Conservation (phyloP, 208 protist genomes). For the Wallacemonas rigidus region DNA sequence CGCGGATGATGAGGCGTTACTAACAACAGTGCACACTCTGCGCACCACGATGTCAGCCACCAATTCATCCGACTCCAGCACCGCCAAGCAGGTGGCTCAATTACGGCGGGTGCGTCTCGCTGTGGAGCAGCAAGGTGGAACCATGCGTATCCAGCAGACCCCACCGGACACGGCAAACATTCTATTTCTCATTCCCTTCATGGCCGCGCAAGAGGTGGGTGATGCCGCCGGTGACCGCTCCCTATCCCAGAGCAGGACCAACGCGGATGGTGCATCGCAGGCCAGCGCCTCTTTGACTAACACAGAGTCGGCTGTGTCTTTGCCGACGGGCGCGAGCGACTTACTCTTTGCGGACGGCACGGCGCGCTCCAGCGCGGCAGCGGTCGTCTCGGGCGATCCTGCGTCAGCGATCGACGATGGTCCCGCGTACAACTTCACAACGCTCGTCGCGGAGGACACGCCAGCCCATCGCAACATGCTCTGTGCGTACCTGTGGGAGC, state of each 20-base stretch:
- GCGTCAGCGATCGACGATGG: constrained; percentile 13
- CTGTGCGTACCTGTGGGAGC: constrained; percentile 86
- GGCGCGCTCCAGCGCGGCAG: background rate
- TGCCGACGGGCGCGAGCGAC: constrained; percentile 16
- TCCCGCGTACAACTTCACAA: constrained; percentile 73
- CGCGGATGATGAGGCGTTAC: constrained; percentile 15
- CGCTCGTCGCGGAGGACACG: constrained; percentile 81
- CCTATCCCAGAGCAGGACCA: constrained; percentile 9
- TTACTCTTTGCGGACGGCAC: constrained; percentile 5
- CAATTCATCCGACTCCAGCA: background rate
- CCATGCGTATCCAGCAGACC: constrained; percentile 52
- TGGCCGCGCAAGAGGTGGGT: constrained; percentile 49
- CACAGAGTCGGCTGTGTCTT: constrained; percentile 12
- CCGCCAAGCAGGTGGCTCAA: constrained; percentile 18
- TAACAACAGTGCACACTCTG: constrained; percentile 3
- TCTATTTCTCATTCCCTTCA: constrained; percentile 75
- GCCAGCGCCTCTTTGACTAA: constrained; percentile 19
- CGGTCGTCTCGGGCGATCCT: background rate
- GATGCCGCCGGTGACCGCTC: constrained; percentile 38
- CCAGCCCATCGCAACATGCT: constrained; percentile 87
- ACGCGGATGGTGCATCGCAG: background rate
- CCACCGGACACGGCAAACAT: constrained; percentile 46
- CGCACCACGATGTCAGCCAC: background rate
- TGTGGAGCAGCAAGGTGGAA: constrained; percentile 85
- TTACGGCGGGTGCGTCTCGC: constrained; percentile 51